These are phyloP conservation scores for Hyaloscypha bicolor DNA, from an alignment of 495 filamentous ascomycete genomes.

Conservation along the genomic window DNA sequence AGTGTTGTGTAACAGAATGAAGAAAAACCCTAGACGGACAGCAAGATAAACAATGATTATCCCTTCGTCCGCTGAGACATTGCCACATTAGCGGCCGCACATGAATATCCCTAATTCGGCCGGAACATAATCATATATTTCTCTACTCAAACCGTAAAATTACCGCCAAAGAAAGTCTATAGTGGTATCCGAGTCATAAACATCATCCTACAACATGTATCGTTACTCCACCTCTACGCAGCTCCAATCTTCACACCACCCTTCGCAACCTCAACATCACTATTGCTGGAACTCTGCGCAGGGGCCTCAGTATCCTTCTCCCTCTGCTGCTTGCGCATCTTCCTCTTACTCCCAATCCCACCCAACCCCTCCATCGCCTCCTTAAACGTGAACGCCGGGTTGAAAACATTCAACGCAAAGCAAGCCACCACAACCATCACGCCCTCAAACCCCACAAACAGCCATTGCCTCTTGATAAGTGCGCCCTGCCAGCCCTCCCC, in stretches of 20 bases:
- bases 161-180: background rate
- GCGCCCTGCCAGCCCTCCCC: conserved; percentile 38
- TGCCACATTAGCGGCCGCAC: too few relatives aligned
- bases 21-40: too few relatives aligned
- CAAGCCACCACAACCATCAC: conserved; percentile 57
- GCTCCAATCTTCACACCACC: background rate
- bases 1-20: too few relatives aligned
- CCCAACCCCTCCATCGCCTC: conserved; percentile 28
- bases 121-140: too few relatives aligned
- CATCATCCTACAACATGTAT: background rate
- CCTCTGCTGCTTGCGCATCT: conserved; percentile 14
- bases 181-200: background rate
- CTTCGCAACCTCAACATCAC: conserved; percentile 23
- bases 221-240: background rate
- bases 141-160: background rate
- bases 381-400: conserved; percentile 39
- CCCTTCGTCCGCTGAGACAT: too few relatives aligned
- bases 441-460: conserved; percentile 62
- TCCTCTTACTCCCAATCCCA: conserved; percentile 26
- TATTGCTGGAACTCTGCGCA: conserved; percentile 20
- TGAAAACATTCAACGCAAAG: conserved; percentile 46
- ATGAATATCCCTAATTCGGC: too few relatives aligned
- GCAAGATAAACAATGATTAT: too few relatives aligned
- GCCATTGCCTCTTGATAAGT: conserved; percentile 51
- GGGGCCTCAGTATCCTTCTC: conserved; percentile 9